Conservation (phyloP, 108 stramenopile species). For the Nannochloropsis salina region DNA sequence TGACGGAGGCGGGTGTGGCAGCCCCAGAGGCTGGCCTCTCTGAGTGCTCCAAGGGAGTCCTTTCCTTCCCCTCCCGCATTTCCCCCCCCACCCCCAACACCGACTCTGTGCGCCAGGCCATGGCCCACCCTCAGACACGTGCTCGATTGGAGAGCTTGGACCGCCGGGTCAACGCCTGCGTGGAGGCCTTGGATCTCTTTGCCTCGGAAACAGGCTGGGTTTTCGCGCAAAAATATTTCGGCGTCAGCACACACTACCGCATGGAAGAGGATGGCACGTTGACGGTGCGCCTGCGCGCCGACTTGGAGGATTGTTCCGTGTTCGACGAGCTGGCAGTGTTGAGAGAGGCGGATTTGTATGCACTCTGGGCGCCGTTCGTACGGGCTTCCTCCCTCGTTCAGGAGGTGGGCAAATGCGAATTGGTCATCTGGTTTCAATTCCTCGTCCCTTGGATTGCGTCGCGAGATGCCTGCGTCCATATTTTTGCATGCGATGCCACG, state of each 20-base stretch:
- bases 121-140: not conserved
- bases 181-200: not conserved
- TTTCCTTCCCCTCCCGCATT: not conserved
- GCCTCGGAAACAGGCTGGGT: not conserved
- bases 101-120: not conserved
- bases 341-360: slow-evolving; percentile 10
- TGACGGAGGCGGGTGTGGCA: not conserved
- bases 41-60: not conserved
- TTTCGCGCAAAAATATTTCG: slow-evolving; percentile 10
- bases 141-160: not conserved
- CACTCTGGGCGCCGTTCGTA: not conserved
- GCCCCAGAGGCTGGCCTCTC: not conserved
- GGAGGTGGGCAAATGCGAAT: not conserved
- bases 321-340: not conserved
- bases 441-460: not conserved
- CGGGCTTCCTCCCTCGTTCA: not conserved
- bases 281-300: not conserved
- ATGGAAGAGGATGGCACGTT: not conserved
- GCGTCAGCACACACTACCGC: not conserved
- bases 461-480: not conserved
- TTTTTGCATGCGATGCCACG: slow-evolving; percentile 16
- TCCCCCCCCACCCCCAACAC: not conserved
- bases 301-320: not conserved
- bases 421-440: not conserved
- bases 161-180: not conserved